Base-by-base conservation (phyloP, 306 rosid genomes). In the Dryas drummondii region DNA sequence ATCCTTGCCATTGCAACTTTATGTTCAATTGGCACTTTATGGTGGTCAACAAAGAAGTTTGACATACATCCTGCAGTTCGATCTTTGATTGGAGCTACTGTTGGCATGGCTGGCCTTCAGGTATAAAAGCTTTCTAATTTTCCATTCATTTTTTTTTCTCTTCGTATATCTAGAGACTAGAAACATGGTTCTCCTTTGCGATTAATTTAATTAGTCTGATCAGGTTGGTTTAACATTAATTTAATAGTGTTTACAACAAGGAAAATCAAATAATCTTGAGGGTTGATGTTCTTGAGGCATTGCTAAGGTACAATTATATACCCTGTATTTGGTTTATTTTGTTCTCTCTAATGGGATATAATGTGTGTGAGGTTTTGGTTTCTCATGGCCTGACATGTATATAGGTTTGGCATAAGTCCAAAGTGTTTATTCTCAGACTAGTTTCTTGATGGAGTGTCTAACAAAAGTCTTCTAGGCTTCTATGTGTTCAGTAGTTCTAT, bases 201-300 rank as follows among this genome's bases (percentile, higher is more conserved):
- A 62, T 37, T 62, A 7, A 13, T 62, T 37, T 1, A 5, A 16
- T 7, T 62, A 62, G 26, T 15, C 14, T 6, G 5, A 40, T 5
- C 6, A 41, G 1, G 19, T 40, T 40, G 46, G 2, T 14, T 61
- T 37, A 27, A 27, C 0, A 0, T 27, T 27, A 2, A 15, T 4
- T 61, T 61, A 89, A 90, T 69, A 92, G 96, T 62, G 73, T 90
- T 78, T 94, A 90, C 91, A 92, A 90, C 84, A 94, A 92, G 85
- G 92, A 92, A 86, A 97, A 94, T 82, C 97, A 97, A 2, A 94
- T 94, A 81, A 86, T 92, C 76, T 88, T 94, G 91, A 97, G 99
- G 74, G 97, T 94, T 73, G 97, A 92, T 80, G 80, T 94, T 46
- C 84, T 90, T 59, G 99, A 94, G 99, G 97, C 84, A 90, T 92